These are phyloP conservation scores for Piedraia hortae DNA, from an alignment of 2,329 filamentous ascomycete species.

Conservation along the genomic window DNA sequence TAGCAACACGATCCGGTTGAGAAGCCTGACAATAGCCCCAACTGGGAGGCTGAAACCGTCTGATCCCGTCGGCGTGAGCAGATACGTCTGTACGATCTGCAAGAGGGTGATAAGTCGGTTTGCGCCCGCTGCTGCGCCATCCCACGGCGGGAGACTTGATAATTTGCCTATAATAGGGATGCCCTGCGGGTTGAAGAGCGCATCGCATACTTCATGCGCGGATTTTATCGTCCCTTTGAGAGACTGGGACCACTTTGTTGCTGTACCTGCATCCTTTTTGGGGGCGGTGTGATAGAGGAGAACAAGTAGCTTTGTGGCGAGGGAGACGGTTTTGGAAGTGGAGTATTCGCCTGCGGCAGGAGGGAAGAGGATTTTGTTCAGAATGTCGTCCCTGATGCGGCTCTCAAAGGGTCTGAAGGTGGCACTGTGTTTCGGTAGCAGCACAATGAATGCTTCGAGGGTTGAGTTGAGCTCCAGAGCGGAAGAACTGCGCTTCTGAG, in stretches of 20 bases:
- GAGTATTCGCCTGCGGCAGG: conserved; percentile 3
- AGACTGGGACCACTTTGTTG: conserved; percentile 51
- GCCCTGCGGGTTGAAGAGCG: conserved; percentile 27
- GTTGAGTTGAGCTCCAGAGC: conserved; percentile 28
- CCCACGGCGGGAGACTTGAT: conserved; percentile 36
- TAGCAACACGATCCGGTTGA: too few species aligned
- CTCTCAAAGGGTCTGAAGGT: conserved; percentile 51
- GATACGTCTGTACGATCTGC: conserved; percentile 32
- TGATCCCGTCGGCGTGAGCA: too few species aligned
- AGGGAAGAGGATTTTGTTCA: conserved; percentile 5
- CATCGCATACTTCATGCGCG: conserved; percentile 44
- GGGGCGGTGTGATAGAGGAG: conserved; percentile 55
- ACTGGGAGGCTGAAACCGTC: too few species aligned
- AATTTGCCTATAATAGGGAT: conserved; percentile 4
- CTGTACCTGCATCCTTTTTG: conserved; percentile 44
- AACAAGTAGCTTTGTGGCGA: conserved; percentile 37
- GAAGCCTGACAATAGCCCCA: too few species aligned
- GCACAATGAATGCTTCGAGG: conserved; percentile 39
- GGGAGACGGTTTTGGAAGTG: conserved; percentile 10
- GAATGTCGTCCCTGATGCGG: conserved; percentile 23
- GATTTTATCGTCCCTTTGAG: conserved; percentile 33
- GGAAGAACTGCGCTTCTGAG: conserved; percentile 14
- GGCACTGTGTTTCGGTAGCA: conserved; percentile 58
- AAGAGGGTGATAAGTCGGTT: conserved; percentile 42
- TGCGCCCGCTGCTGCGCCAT: conserved; percentile 43